phyloP scores from a whole-genome alignment of 805 yeast genomes.

The Yamadazyma nakazawae region DNA sequence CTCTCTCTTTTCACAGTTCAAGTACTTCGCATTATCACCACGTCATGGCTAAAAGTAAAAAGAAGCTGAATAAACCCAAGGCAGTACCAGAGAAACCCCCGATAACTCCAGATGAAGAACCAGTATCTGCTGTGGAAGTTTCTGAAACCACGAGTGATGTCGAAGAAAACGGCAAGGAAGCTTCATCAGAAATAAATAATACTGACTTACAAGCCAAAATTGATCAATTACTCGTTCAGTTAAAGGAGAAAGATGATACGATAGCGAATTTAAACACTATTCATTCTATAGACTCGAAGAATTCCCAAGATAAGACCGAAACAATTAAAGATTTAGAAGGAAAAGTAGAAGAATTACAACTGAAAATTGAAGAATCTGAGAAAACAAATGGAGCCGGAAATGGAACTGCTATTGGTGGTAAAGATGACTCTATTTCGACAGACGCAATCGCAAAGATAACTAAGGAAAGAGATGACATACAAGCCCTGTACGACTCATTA shows the following conservation, averaged over 20 bases:
- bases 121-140: background rate
- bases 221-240: constrained; percentile 5
- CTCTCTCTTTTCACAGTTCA: background rate
- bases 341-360: background rate
- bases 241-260: constrained; percentile 6
- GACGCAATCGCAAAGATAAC: constrained; percentile 19
- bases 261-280: background rate
- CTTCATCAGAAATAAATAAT: background rate
- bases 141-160: background rate
- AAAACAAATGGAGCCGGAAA: constrained; percentile 13
- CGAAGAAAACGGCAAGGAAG: background rate
- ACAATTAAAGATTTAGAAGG: background rate
- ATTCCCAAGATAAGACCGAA: background rate
- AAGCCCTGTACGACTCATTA: constrained; percentile 58
- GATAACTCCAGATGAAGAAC: background rate
- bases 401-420: background rate
- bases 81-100: background rate
- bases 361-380: background rate
- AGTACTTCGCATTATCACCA: background rate
- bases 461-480: constrained; percentile 55
- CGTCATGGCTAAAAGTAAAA: constrained; percentile 19
- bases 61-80: constrained; percentile 11
- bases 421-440: constrained; percentile 10
- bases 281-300: background rate
- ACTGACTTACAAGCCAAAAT: constrained; percentile 5